Evolutionary conservation across 805 yeast genomes (phyloP).

Genomic region (Zygosaccharomyces bisporus): DNA sequence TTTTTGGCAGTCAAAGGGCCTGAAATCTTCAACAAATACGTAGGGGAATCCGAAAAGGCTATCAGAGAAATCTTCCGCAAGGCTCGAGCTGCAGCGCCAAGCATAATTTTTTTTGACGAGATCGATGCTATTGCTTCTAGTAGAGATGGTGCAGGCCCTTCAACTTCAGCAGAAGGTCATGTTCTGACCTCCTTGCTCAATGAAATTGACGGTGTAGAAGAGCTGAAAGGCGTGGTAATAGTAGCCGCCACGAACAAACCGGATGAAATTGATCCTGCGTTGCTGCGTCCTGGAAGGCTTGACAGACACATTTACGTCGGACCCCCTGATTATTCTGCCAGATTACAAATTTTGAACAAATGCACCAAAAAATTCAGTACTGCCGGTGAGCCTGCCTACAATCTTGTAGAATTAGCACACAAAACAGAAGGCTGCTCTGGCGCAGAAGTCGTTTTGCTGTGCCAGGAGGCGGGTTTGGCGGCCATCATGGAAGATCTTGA

Average conservation of each 20-base stretch:
- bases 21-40: constrained; percentile 89
- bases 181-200: constrained; percentile 87
- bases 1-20: constrained; percentile 97
- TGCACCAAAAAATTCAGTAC: constrained; percentile 63
- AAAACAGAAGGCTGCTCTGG: constrained; percentile 92
- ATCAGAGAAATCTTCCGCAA: constrained; percentile 90
- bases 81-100: constrained; percentile 93
- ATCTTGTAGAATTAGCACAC: constrained; percentile 51
- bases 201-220: constrained; percentile 97
- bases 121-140: constrained; percentile 88
- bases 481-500: constrained; percentile 79
- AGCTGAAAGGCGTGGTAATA: constrained; percentile 85
- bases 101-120: constrained; percentile 93
- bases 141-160: constrained; percentile 59
- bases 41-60: constrained; percentile 91
- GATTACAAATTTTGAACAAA: constrained; percentile 72
- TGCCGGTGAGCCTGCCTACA: constrained; percentile 40
- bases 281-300: constrained; percentile 91
- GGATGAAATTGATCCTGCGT: constrained; percentile 85
- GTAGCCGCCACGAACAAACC: constrained; percentile 98
- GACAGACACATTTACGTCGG: constrained; percentile 90
- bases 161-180: constrained; percentile 71
- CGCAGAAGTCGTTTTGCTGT: constrained; percentile 85
- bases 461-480: constrained; percentile 94
- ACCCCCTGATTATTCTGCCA: constrained; percentile 83